Evolutionary conservation across 1,284 basidiomycete species (phyloP), one percentile per base, ranked within the genome.

Genomic region (Agaricales sp.): DNA sequence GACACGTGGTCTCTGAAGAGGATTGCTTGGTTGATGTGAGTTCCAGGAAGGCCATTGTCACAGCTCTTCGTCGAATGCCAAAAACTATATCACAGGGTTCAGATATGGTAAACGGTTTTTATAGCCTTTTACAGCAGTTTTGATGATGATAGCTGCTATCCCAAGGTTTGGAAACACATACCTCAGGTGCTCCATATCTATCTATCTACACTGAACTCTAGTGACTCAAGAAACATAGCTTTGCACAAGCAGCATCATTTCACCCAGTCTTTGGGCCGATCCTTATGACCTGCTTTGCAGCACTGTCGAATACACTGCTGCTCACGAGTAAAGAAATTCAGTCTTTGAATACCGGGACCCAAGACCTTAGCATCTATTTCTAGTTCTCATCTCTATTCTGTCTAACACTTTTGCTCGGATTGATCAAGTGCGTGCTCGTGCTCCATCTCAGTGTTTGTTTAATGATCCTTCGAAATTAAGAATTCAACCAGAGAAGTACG

Each of bases 211-310:
- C 30, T 11, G n/a, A 35, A n/a, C 11, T n/a, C n/a, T n/a, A 35
- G 53, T 88, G 87, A 58, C 69, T 58, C 19, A 77, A 74, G 50
- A 41, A n/a, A n/a, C 16, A 25, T 16, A 79, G 74, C 50, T 82
- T 80, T 53, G 65, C 52, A 44, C 73, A 61, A 61, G 86, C 83
- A 11, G 70, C 74, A 48, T 85, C 79, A 51, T 93, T 93, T 64
- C 90, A 94, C 61, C 87, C 86, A 1, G 53, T 89, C 3, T 83
- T 88, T 53, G 92, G 92, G 1, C 91, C 92, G 0, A 79, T 92
- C 48, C 69, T 95, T 47, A 89, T 95, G 78, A 86, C 82, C 11
- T 68, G 75, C 14, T 97, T 92, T 62, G 89, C 92, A 50, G 88
- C 85, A 0, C 61, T 92, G 44, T 82, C 82, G 0, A 89, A 86